These are phyloP conservation scores for Candida tibetensis DNA, from an alignment of 805 yeast genomes.

Conservation along the genomic window DNA sequence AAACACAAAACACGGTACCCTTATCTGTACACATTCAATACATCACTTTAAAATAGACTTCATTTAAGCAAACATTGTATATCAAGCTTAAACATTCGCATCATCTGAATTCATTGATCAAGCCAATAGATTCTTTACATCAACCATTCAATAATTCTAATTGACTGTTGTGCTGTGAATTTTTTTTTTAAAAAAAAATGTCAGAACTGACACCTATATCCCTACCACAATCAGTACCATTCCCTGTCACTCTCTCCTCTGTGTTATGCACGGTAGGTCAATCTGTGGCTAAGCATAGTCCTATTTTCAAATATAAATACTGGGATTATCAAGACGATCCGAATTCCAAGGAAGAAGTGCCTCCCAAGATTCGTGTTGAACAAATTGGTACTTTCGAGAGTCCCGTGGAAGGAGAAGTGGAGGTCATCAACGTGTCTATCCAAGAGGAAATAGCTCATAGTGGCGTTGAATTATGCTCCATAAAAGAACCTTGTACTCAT, in stretches of 20 bases:
- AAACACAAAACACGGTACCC: not conserved
- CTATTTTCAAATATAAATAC: constrained; percentile 61
- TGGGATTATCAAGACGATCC: constrained; percentile 64
- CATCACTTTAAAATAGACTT: not conserved
- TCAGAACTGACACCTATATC: constrained; percentile 45
- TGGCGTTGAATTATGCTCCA: constrained; percentile 45
- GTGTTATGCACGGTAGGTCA: constrained; percentile 46
- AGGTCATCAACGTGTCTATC: constrained; percentile 45
- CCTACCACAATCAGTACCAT: constrained; percentile 62
- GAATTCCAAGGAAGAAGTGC: constrained; percentile 37
- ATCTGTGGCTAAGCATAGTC: constrained; percentile 47
- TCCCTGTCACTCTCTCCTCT: constrained; percentile 62
- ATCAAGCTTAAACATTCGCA: too few species aligned
- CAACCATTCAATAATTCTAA: too few species aligned
- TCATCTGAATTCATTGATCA: too few species aligned
- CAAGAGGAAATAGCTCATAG: constrained; percentile 61
- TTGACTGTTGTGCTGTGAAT: too few species aligned
- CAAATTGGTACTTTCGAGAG: constrained; percentile 75
- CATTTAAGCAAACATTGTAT: not conserved
- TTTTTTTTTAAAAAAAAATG: constrained; percentile 15
- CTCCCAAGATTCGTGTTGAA: constrained; percentile 56
- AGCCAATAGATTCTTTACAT: too few species aligned
- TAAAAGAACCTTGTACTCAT: constrained; percentile 85
- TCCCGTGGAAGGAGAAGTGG: constrained; percentile 73
- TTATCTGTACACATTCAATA: not conserved